Evolutionary conservation across 805 yeast species (phyloP).

Genomic region (Kuraishia piskuri): DNA sequence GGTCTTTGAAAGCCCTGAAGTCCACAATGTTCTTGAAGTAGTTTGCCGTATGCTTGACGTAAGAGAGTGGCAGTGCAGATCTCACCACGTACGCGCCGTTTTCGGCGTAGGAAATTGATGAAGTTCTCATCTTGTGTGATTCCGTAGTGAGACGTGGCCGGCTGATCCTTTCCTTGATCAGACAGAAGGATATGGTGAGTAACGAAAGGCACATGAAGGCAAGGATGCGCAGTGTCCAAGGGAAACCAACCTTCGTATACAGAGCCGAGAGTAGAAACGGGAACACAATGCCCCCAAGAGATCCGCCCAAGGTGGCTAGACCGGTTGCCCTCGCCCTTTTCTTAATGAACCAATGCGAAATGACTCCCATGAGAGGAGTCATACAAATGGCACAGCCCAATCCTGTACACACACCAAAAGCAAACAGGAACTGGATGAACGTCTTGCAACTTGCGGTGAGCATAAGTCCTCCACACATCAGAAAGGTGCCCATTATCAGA

Average conservation of each 20-base stretch:
- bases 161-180: slow-evolving; percentile 20
- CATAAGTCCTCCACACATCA: slow-evolving; percentile 39
- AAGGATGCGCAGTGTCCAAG: slow-evolving; percentile 50
- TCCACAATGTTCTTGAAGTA: slow-evolving; percentile 12
- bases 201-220: slow-evolving; percentile 22
- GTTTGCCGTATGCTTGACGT: neutral
- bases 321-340: slow-evolving; percentile 30
- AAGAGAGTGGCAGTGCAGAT: neutral
- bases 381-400: slow-evolving; percentile 33
- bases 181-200: slow-evolving; percentile 19
- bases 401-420: slow-evolving; percentile 31
- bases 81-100: slow-evolving; percentile 3
- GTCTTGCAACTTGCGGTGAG: slow-evolving; percentile 35
- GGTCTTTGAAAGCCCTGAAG: slow-evolving; percentile 26
- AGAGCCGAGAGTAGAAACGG: slow-evolving; percentile 43
- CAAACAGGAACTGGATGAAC: slow-evolving; percentile 30
- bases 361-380: slow-evolving; percentile 35
- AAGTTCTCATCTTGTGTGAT: neutral
- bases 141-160: slow-evolving; percentile 2
- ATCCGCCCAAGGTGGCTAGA: slow-evolving; percentile 42
- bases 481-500: slow-evolving; percentile 29
- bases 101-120: neutral
- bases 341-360: slow-evolving; percentile 35
- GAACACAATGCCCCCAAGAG: slow-evolving; percentile 55
- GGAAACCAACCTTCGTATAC: slow-evolving; percentile 40